phyloP scores from a whole-genome alignment of 2,329 filamentous ascomycete species.

The Penicillium brasilianum region DNA sequence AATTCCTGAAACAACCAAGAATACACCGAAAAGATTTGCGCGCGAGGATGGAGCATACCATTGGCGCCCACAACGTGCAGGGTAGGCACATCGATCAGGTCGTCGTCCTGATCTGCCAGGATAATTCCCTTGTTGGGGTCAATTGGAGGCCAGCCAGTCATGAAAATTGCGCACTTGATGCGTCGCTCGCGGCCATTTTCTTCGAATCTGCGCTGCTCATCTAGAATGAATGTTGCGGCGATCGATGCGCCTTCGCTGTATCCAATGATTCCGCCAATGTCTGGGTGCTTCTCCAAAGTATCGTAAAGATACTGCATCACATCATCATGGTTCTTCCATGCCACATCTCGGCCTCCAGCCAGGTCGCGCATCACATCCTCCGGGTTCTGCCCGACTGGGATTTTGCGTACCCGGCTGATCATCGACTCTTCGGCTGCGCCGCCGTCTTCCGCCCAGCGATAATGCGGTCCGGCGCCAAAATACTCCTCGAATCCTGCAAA shows the following conservation, averaged over 20 bases:
- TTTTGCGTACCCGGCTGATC: slow-evolving; percentile 31
- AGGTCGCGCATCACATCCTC: slow-evolving; percentile 29
- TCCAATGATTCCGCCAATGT: slow-evolving; percentile 62
- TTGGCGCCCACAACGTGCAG: slow-evolving; percentile 47
- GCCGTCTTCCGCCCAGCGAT: slow-evolving; percentile 31
- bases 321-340: slow-evolving; percentile 22
- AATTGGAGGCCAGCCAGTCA: slow-evolving; percentile 54
- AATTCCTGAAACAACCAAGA: background rate
- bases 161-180: slow-evolving; percentile 56
- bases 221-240: slow-evolving; percentile 59
- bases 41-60: slow-evolving; percentile 15
- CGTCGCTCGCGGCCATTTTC: slow-evolving; percentile 44
- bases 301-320: slow-evolving; percentile 45
- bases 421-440: slow-evolving; percentile 30
- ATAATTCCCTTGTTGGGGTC: slow-evolving; percentile 39
- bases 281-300: slow-evolving; percentile 48
- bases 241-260: slow-evolving; percentile 66
- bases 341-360: slow-evolving; percentile 24
- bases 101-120: slow-evolving; percentile 48
- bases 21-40: background rate
- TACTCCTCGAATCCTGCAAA: slow-evolving; percentile 28
- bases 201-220: slow-evolving; percentile 52
- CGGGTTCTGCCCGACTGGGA: slow-evolving; percentile 26
- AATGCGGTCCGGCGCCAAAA: slow-evolving; percentile 30
- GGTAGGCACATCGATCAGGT: slow-evolving; percentile 47